Conservation (phyloP, 108 stramenopile genomes). For the Nitzschia inconspicua region DNA sequence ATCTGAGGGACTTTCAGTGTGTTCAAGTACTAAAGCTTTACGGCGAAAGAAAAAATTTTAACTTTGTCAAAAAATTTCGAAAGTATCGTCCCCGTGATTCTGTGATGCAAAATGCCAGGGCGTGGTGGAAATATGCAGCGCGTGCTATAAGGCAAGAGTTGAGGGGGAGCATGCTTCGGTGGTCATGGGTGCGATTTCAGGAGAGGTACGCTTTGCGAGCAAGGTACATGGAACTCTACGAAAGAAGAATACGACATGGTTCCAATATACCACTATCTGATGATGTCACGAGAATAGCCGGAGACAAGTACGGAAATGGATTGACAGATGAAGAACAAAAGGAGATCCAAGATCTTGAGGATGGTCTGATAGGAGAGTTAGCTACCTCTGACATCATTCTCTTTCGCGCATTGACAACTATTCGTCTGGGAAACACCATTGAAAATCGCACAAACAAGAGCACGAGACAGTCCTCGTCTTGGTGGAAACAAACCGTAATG, state of each 20-base stretch:
- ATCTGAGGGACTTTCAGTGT: conserved; percentile 48
- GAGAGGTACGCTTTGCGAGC: conserved; percentile 20
- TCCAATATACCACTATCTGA: background rate
- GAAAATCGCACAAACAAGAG: background rate
- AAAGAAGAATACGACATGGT: conserved; percentile 19
- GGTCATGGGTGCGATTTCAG: conserved; percentile 54
- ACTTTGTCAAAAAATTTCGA: conserved; percentile 41
- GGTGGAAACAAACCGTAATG: conserved; percentile 11
- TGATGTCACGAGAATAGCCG: background rate
- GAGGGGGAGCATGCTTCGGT: conserved; percentile 36
- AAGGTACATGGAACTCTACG: conserved; percentile 51
- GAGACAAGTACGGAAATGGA: conserved; percentile 2
- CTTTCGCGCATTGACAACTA: conserved; percentile 50
- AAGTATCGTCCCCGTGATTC: conserved; percentile 37
- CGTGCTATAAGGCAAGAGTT: conserved; percentile 40
- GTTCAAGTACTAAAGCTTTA: conserved; percentile 33
- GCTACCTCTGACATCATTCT: conserved; percentile 49
- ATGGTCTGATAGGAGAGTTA: conserved; percentile 47
- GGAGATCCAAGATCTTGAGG: conserved; percentile 48
- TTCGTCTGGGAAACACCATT: conserved; percentile 11
- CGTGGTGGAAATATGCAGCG: conserved; percentile 58
- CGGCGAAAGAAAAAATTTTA: conserved; percentile 39
- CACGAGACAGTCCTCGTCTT: background rate
- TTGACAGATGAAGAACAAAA: conserved; percentile 30
- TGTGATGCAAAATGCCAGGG: conserved; percentile 35